These are phyloP conservation scores for Marsdenia floribunda DNA, from an alignment of 257 asterid genomes.

Conservation along the genomic window DNA sequence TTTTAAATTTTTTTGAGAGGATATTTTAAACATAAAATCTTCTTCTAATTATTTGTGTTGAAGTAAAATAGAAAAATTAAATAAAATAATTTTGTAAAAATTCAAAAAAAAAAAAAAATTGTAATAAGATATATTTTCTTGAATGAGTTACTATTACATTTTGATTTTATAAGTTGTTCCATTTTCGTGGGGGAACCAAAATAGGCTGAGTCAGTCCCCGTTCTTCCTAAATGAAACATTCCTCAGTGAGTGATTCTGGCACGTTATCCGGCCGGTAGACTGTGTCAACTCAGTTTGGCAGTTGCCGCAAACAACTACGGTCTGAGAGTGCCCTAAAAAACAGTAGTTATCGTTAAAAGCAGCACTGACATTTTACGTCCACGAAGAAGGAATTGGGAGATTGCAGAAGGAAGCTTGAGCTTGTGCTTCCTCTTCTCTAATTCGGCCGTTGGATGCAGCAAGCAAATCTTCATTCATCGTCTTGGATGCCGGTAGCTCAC, in stretches of 20 bases:
- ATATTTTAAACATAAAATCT: too few relatives aligned
- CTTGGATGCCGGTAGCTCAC: background rate
- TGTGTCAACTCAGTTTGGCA: slow-evolving; percentile 36
- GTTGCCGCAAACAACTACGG: slow-evolving; percentile 36
- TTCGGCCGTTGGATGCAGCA: slow-evolving; percentile 26
- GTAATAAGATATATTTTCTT: too few relatives aligned
- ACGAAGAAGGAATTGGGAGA: slow-evolving; percentile 31
- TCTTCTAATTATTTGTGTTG: too few relatives aligned
- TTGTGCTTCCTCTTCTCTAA: slow-evolving; percentile 29
- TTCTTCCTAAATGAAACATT: slow-evolving; percentile 33
- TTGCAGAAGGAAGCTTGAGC: slow-evolving; percentile 29
- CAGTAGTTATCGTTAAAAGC: slow-evolving; percentile 35
- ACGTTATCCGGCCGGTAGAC: slow-evolving; percentile 38
- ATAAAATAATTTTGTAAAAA: too few relatives aligned
- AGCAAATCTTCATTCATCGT: slow-evolving; percentile 27
- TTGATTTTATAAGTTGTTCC: too few relatives aligned
- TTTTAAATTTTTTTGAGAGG: too few relatives aligned
- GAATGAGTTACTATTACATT: too few relatives aligned
- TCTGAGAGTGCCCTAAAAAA: slow-evolving; percentile 31
- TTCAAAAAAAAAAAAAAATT: too few relatives aligned
- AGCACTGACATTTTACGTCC: slow-evolving; percentile 38
- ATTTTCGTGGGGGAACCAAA: too few relatives aligned
- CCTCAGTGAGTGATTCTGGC: slow-evolving; percentile 29
- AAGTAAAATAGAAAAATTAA: too few relatives aligned
- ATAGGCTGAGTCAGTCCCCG: slow-evolving; percentile 22